Conservation (phyloP, 257 asterid species). For the Nicotiana undulata region DNA sequence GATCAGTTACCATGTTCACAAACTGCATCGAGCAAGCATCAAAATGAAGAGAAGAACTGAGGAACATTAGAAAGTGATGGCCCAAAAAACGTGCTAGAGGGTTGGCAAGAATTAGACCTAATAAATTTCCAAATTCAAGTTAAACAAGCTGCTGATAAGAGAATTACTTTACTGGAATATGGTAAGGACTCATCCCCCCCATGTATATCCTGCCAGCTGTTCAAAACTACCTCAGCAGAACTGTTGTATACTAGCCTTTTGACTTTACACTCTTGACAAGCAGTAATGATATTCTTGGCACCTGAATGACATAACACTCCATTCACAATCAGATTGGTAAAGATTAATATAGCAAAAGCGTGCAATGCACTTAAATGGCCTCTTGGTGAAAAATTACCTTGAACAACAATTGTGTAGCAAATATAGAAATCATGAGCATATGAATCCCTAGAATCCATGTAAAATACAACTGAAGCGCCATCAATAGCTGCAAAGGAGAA, state of each 20-base stretch:
- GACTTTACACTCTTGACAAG: slow-evolving; percentile 74
- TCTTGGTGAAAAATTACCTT: slow-evolving; percentile 38
- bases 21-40: slow-evolving; percentile 36
- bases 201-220: slow-evolving; percentile 38
- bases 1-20: slow-evolving; percentile 64
- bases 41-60: slow-evolving; percentile 4
- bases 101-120: neutral
- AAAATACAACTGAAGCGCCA: slow-evolving; percentile 77
- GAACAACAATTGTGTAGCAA: slow-evolving; percentile 55
- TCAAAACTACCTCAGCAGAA: slow-evolving; percentile 73
- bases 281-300: slow-evolving; percentile 64
- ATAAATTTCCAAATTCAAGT: neutral
- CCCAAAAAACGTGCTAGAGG: neutral
- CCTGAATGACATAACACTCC: slow-evolving; percentile 33
- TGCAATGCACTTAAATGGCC: slow-evolving; percentile 5
- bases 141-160: slow-evolving; percentile 4
- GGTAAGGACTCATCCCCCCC: slow-evolving; percentile 78
- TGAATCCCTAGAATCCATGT: slow-evolving; percentile 39
- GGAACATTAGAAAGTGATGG: neutral
- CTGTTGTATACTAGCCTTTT: slow-evolving; percentile 65
- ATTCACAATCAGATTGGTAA: neutral
- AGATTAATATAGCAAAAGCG: neutral
- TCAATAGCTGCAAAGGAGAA: slow-evolving; percentile 50
- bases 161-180: slow-evolving; percentile 59
- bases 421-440: slow-evolving; percentile 39